Evolutionary conservation across 345 rosid genomes (phyloP).

Genomic region (Pistacia vera): DNA sequence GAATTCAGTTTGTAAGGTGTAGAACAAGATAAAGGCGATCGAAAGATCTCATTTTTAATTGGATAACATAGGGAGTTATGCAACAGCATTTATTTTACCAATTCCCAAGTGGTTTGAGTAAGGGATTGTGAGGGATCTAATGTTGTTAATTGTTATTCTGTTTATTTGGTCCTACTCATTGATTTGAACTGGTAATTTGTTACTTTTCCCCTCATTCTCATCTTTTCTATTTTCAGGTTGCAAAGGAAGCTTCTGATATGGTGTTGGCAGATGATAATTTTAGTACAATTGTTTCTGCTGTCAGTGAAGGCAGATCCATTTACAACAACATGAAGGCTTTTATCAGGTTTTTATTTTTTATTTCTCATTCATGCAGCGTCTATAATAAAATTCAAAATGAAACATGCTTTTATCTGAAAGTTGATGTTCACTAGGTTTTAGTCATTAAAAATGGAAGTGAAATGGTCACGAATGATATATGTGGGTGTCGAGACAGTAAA

Average conservation of each 20-base stretch:
- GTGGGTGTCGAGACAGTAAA: not conserved
- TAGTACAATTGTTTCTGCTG: slow-evolving; percentile 71
- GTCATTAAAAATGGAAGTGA: not conserved
- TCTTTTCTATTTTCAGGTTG: slow-evolving; percentile 44
- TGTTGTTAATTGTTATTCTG: not conserved
- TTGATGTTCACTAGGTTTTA: not conserved
- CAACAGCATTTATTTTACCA: not conserved
- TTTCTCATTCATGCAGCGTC: not conserved
- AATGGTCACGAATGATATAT: not conserved
- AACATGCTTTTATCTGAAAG: not conserved
- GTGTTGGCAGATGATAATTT: slow-evolving; percentile 81
- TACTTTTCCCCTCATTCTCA: not conserved
- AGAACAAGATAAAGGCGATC: not conserved
- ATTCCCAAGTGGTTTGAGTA: not conserved
- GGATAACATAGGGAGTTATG: not conserved
- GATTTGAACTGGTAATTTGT: slow-evolving; percentile 7
- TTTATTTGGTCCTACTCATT: not conserved
- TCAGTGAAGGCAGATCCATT: slow-evolving; percentile 77
- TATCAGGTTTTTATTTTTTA: slow-evolving; percentile 47
- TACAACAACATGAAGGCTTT: slow-evolving; percentile 81
- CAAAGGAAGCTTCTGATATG: slow-evolving; percentile 86
- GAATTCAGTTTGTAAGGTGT: not conserved
- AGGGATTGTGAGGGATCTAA: not conserved
- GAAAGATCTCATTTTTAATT: not conserved
- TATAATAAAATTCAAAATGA: not conserved